Evolutionary conservation across 139 green algal genomes (phyloP).

Genomic region (Diplosphaera chodatii): DNA sequence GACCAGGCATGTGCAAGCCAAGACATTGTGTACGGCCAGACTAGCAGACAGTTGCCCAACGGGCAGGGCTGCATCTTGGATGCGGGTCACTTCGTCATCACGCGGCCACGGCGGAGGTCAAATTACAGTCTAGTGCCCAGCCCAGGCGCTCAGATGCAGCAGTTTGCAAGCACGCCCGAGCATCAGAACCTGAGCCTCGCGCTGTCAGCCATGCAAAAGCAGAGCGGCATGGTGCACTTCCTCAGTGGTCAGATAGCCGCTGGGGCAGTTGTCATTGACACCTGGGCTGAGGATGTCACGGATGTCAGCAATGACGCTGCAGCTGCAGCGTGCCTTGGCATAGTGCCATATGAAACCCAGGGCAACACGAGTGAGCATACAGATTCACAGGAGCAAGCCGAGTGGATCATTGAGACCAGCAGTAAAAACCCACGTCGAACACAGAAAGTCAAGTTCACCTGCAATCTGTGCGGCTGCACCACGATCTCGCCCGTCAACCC

Average conservation of each 20-base stretch:
- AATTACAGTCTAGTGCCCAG: background rate
- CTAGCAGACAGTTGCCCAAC: background rate
- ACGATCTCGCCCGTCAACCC: conserved; percentile 49
- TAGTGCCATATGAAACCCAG: background rate
- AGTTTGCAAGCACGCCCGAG: background rate
- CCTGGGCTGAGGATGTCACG: background rate
- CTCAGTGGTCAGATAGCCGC: background rate
- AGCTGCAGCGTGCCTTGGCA: background rate
- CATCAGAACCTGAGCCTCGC: background rate
- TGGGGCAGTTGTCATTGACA: background rate
- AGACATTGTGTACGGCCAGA: background rate
- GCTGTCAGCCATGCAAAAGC: background rate
- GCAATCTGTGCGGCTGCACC: conserved; percentile 44
- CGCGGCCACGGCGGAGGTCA: background rate
- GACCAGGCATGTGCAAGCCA: background rate
- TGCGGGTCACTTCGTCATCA: conserved; percentile 3
- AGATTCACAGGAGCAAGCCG: background rate
- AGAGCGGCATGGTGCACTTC: background rate
- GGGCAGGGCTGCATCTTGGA: background rate
- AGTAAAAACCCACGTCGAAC: conserved; percentile 14
- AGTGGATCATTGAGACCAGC: background rate
- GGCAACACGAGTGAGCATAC: background rate
- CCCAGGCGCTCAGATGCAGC: background rate
- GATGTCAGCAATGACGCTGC: background rate
- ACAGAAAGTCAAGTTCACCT: conserved; percentile 50